Evolutionary conservation across 345 rosid species (phyloP), one percentile per base, ranked within the genome.

Genomic region (Barbarea vulgaris): DNA sequence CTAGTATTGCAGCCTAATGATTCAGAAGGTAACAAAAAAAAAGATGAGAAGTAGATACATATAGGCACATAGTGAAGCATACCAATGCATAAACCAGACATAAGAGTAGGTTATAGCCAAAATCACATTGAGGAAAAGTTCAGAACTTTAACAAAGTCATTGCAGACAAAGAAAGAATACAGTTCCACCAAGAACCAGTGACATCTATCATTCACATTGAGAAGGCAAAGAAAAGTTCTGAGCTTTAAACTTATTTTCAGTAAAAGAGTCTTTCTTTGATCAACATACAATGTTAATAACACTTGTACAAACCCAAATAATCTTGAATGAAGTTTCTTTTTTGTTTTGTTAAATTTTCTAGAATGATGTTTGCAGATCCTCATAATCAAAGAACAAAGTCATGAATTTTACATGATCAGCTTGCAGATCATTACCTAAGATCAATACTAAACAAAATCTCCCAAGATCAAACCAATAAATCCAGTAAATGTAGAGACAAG

Each of bases 1-100:
- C 83, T 24, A 91, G 39, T 34, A 88, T 77, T 22, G 95, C 91
- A 51, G 77, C 79, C 98, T 91, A 83, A 42, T 36, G 8, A 65
- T 48, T 11, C 28, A 47, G 7, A 34, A 34, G 0, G 30, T 6
- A 27, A 12, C 1, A 18, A 6, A 33, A 34, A 31, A 6, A 11
- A 9, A 53, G 0, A 44, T 71, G 18, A 77, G 37, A 58, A 64
- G 31, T 44, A 41, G 30, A 42, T 22, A 63, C 50, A 25, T 18
- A 46, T 13, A 57, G 12, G 2, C 39, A 67, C 42, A 75, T 9
- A 34, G 9, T 47, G 19, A 48, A 28, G 46, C 57, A 19, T 1
- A 17, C 36, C 53, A 30, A 13, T 7, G 13, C 44, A 48, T 18
- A 47, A 62, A 37, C n/a, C 1, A 52, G 10, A 66, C 33, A 50